These are phyloP conservation scores for Ilex asprella DNA, from an alignment of 257 asterid species.

Conservation along the genomic window DNA sequence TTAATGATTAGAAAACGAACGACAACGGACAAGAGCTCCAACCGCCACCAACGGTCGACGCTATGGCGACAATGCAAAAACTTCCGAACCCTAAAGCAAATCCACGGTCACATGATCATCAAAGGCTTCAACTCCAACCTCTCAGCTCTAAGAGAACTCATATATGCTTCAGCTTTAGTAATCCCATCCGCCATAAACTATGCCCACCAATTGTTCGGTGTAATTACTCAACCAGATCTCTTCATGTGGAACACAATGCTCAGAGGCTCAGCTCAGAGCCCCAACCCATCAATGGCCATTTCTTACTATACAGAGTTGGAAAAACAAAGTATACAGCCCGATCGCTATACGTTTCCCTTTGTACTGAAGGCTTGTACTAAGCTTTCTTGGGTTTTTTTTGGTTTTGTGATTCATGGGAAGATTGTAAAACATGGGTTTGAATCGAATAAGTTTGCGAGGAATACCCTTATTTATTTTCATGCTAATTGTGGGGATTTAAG, in stretches of 20 bases:
- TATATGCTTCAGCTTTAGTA: slow-evolving; percentile 33
- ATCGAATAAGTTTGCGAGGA: slow-evolving; percentile 50
- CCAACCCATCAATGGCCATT: slow-evolving; percentile 40
- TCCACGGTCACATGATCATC: slow-evolving; percentile 40
- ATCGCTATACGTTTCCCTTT: slow-evolving; percentile 56
- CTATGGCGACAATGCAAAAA: slow-evolving; percentile 47
- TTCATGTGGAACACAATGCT: slow-evolving; percentile 73
- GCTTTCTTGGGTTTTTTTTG: slow-evolving; percentile 48
- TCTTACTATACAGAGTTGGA: slow-evolving; percentile 44
- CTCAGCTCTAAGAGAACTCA: slow-evolving; percentile 37
- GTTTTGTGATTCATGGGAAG: slow-evolving; percentile 51
- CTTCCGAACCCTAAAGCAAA: slow-evolving; percentile 38
- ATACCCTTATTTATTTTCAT: slow-evolving; percentile 61
- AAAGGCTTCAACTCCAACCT: slow-evolving; percentile 32
- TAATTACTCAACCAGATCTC: slow-evolving; percentile 51
- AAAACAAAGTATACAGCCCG: slow-evolving; percentile 25
- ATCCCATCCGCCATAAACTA: slow-evolving; percentile 31
- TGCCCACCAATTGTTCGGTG: slow-evolving; percentile 57
- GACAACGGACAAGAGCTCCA: slow-evolving; percentile 25
- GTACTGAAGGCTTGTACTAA: slow-evolving; percentile 59
- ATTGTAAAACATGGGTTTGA: slow-evolving; percentile 59
- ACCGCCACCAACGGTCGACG: slow-evolving; percentile 25
- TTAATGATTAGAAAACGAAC: slow-evolving; percentile 37
- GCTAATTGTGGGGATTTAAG: slow-evolving; percentile 55
- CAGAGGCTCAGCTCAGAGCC: slow-evolving; percentile 76